Evolutionary conservation across 306 rosid species (phyloP), one percentile per base, ranked within the genome.

Genomic region (Glycine latifolia): DNA sequence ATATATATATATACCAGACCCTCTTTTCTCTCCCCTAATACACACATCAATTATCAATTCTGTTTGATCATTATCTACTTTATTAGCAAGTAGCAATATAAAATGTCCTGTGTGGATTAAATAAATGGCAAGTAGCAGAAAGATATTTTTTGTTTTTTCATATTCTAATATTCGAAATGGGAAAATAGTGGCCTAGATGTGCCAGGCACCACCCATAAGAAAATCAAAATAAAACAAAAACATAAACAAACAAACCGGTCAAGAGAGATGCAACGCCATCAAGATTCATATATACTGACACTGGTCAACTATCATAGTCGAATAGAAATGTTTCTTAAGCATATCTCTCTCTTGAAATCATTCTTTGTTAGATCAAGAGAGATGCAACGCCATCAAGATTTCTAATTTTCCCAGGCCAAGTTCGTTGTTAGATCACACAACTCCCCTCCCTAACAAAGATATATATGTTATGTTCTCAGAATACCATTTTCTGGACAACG

Each of bases 231-330:
- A 52, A 35, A 35, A 35, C 3, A 35, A 35, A 35, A 35, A 35
- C 3, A 35, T 4, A 35, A 35, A 35, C 39, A 14, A 53, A 53
- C 58, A 50, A 50, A 50, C 17, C 5, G 16, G 16, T 14, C 8
- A 53, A 53, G 58, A 31, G 3, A 60, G n/a, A 60, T 60, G 67
- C n/a, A 60, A 60, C n/a, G n/a, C 67, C 41, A 60, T 60, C 39
- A 26, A 60, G 3, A 60, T 20, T 60, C 39, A 26, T 60, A 59
- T 8, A 59, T 59, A 26, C 1, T 26, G 31, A 1, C 1, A 56
- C 33, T 58, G 65, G 65, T 17, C 44, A 31, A 61, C 67, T 31
- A 11, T 12, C 67, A 31, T 31, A 31, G 11, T 61, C 15, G 33
- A 31, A 61, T 11, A 31, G 15, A 26, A 26, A 26, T 60, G 3